Percentiles rank a stretch among this genome's conserved stretches.
Conservation (phyloP, 257 asterid species). For the Cinchona pubescens region DNA sequence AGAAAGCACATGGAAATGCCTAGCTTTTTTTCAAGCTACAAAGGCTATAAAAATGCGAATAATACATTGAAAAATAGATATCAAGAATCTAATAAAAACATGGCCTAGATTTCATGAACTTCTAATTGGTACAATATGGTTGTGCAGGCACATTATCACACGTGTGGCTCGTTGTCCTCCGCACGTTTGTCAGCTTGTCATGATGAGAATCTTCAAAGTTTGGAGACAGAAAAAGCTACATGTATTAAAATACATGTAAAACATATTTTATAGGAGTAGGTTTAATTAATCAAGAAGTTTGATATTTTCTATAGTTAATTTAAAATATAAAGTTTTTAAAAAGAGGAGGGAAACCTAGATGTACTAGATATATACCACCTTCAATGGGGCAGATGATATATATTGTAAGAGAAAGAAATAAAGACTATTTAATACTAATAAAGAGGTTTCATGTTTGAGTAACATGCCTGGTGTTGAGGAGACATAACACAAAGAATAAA, state of each 20-base stretch:
- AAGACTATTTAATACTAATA: background rate
- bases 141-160: background rate
- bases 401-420: background rate
- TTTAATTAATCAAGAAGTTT: background rate
- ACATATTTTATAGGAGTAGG: background rate
- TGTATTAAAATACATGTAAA: background rate
- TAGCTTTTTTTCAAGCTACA: conserved; percentile 4
- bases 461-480: conserved; percentile 8
- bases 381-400: background rate
- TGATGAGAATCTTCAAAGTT: conserved; percentile 2
- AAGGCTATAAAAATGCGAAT: background rate
- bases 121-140: background rate
- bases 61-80: background rate
- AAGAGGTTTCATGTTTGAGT: conserved; percentile 1
- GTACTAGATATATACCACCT: background rate
- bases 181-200: conserved; percentile 18
- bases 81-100: conserved; percentile 5
- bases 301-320: background rate
- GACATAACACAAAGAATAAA: conserved; percentile 3
- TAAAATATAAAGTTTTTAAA: background rate
- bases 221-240: background rate
- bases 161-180: conserved; percentile 12
- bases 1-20: conserved; percentile 15
- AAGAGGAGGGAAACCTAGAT: background rate
- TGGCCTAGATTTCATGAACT: conserved; percentile 9